Conservation (phyloP, 73 alveolate species). For the Paramecium bursaria region DNA sequence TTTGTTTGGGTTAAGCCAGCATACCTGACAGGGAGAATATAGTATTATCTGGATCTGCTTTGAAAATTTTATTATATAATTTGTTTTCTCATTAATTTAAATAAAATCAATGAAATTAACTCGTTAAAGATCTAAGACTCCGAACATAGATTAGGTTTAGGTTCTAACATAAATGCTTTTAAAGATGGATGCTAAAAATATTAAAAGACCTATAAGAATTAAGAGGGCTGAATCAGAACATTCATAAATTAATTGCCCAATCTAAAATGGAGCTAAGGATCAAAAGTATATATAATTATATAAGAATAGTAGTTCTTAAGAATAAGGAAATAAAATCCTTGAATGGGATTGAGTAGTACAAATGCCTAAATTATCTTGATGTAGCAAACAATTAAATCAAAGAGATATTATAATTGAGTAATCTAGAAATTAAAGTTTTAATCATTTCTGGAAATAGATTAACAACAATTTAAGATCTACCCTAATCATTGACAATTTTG, state of each 20-base stretch:
- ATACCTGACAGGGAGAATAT: neutral
- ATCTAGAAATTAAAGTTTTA: slow-evolving; percentile 6
- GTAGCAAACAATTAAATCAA: slow-evolving; percentile 28
- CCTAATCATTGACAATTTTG: slow-evolving; percentile 8
- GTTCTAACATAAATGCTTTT: too few relatives aligned
- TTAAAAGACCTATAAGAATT: too few relatives aligned
- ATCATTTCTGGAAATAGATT: slow-evolving; percentile 32
- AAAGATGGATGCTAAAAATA: too few relatives aligned
- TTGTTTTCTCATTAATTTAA: too few relatives aligned
- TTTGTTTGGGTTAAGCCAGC: slow-evolving; percentile 56
- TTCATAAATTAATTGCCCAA: too few relatives aligned
- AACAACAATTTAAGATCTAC: neutral
- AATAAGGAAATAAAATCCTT: slow-evolving; percentile 18
- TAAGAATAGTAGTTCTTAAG: slow-evolving; percentile 18
- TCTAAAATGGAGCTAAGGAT: too few relatives aligned
- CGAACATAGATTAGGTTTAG: too few relatives aligned
- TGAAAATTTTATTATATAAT: too few relatives aligned
- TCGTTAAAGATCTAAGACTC: too few relatives aligned
- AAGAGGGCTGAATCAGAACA: too few relatives aligned
- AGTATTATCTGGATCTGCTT: neutral
- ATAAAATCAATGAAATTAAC: too few relatives aligned
- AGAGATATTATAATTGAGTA: slow-evolving; percentile 5
- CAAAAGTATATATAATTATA: too few relatives aligned
- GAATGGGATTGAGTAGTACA: slow-evolving; percentile 43
- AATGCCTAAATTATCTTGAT: slow-evolving; percentile 46